phyloP scores from a whole-genome alignment of 2,329 filamentous ascomycete genomes.

The Aureobasidium vineae region DNA sequence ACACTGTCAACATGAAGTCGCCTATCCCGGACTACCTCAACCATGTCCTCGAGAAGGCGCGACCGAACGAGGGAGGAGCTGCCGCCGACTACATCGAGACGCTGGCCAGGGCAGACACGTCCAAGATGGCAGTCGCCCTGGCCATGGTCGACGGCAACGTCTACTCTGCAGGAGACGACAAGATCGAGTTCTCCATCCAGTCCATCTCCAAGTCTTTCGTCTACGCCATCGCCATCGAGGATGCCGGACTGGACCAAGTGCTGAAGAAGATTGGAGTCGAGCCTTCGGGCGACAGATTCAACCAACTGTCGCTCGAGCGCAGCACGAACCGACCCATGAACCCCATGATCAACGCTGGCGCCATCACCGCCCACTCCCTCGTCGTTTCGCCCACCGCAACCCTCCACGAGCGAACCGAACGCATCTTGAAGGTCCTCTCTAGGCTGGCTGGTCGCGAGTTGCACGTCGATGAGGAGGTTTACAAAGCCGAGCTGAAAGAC shows the following conservation, averaged over 20 bases:
- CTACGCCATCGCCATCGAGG: slow-evolving; percentile 45
- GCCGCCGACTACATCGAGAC: slow-evolving; percentile 44
- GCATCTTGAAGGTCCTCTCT: slow-evolving; percentile 41
- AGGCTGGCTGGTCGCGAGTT: slow-evolving; percentile 41
- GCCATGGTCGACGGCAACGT: slow-evolving; percentile 45
- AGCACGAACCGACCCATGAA: slow-evolving; percentile 32
- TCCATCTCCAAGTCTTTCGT: slow-evolving; percentile 47
- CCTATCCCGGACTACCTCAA: slow-evolving; percentile 33
- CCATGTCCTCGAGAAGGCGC: slow-evolving; percentile 31
- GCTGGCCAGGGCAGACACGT: slow-evolving; percentile 43
- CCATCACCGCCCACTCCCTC: slow-evolving; percentile 32
- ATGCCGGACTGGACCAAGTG: slow-evolving; percentile 40
- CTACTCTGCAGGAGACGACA: slow-evolving; percentile 44
- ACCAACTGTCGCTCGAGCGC: slow-evolving; percentile 33
- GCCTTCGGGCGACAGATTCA: slow-evolving; percentile 44
- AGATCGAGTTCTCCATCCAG: slow-evolving; percentile 45
- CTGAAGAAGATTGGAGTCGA: slow-evolving; percentile 45
- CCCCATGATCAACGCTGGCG: slow-evolving; percentile 33
- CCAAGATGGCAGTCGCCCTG: slow-evolving; percentile 42
- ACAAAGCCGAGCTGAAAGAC: slow-evolving; percentile 41
- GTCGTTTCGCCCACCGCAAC: slow-evolving; percentile 35
- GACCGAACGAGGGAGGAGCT: slow-evolving; percentile 34
- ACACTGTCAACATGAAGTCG: slow-evolving; percentile 29
- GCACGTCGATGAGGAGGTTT: slow-evolving; percentile 43
- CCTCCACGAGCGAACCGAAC: slow-evolving; percentile 39